Conservation (phyloP, 345 rosid species). For the Kernera saxatilis region DNA sequence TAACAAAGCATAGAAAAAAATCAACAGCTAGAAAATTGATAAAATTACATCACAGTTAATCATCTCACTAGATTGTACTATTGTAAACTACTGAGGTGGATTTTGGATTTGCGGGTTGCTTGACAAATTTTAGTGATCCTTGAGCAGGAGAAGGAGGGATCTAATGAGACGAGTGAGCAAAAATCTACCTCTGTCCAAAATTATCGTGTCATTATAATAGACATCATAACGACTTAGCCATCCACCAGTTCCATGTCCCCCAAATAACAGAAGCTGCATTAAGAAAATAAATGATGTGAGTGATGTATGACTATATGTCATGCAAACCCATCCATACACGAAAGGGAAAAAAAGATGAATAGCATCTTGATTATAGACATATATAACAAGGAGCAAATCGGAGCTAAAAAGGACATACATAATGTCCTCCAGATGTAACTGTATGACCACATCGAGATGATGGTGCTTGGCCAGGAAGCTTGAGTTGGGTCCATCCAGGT, state of each 20-base stretch:
- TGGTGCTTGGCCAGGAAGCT: slow-evolving; percentile 99
- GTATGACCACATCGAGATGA: slow-evolving; percentile 95
- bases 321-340: background rate
- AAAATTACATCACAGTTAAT: background rate
- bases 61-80: slow-evolving; percentile 8
- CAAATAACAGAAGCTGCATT: slow-evolving; percentile 86
- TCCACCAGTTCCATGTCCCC: slow-evolving; percentile 99
- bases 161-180: background rate
- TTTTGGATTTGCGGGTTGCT: background rate
- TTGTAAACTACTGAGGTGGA: background rate
- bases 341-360: background rate
- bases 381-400: slow-evolving; percentile 6
- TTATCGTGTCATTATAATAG: slow-evolving; percentile 77
- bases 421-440: slow-evolving; percentile 82
- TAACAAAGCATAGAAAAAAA: background rate
- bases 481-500: slow-evolving; percentile 98
- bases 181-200: slow-evolving; percentile 74
- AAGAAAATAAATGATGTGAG: background rate
- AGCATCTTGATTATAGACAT: background rate
- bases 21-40: background rate
- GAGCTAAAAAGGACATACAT: slow-evolving; percentile 48
- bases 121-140: background rate
- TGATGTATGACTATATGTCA: background rate
- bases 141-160: background rate
- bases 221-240: slow-evolving; percentile 97